Evolutionary conservation across 73 alveolate species (phyloP).

Genomic region (Stentor coeruleus): DNA sequence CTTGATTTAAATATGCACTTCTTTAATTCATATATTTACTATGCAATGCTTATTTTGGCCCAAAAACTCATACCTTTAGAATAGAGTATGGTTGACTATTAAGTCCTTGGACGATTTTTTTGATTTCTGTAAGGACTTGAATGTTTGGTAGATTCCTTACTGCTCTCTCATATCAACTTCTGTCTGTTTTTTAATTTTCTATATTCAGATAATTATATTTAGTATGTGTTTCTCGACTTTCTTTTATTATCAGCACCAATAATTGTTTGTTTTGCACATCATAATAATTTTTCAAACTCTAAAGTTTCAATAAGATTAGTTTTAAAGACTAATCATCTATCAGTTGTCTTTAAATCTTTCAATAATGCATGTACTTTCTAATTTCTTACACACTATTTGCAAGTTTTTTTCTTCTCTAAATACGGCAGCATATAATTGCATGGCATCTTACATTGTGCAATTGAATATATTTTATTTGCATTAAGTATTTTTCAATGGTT

Average conservation of each 20-base stretch:
- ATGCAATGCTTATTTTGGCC: no score
- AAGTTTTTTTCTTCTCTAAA: conserved; percentile 68
- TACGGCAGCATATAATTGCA: conserved; percentile 88
- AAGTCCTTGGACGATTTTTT: no score
- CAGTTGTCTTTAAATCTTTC: conserved; percentile 58
- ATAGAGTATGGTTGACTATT: no score
- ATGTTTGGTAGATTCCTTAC: no score
- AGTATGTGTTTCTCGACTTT: conserved; percentile 82
- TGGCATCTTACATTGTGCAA: conserved; percentile 81
- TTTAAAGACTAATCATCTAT: conserved; percentile 83
- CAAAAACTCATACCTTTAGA: no score
- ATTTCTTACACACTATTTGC: conserved; percentile 60
- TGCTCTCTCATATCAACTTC: no score
- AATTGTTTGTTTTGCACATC: conserved; percentile 65
- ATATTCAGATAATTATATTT: conserved; percentile 71
- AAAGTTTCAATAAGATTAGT: conserved; percentile 74
- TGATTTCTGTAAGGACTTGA: no score
- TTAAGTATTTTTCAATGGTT: conserved; percentile 73
- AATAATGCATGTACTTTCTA: conserved; percentile 55
- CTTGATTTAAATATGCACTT: no score
- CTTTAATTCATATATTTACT: no score
- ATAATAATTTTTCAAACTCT: conserved; percentile 71
- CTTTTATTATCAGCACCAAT: conserved; percentile 70
- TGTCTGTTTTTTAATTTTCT: no score
- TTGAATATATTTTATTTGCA: conserved; percentile 72